Evolutionary conservation across 2,329 filamentous ascomycete genomes (phyloP).

Genomic region (Reticulascus tulasneorum): DNA sequence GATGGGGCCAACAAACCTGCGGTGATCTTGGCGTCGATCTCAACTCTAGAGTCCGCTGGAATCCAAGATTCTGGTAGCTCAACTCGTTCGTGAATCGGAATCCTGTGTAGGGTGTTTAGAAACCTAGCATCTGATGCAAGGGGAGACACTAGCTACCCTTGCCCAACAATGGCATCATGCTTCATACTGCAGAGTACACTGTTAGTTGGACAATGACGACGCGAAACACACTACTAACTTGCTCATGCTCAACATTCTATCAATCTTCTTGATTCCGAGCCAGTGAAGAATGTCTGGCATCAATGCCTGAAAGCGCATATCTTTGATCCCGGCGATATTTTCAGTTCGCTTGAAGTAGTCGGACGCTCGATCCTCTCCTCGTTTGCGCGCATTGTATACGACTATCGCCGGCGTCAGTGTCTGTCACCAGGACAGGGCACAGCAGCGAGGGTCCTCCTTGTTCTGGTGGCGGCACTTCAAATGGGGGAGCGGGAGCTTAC

Average conservation of each 20-base stretch:
- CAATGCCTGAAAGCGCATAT: constrained; percentile 95
- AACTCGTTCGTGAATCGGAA: constrained; percentile 83
- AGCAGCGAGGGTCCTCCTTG: not conserved
- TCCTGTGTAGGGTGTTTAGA: constrained; percentile 38
- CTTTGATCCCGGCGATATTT: constrained; percentile 94
- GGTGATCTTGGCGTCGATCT: constrained; percentile 98
- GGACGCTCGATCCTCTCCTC: constrained; percentile 73
- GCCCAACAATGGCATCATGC: constrained; percentile 81
- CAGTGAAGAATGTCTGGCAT: constrained; percentile 98
- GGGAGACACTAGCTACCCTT: constrained; percentile 52
- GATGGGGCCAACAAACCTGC: constrained; percentile 64
- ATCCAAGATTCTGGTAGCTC: constrained; percentile 93
- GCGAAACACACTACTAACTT: constrained; percentile 55
- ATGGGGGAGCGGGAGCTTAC: constrained; percentile 28
- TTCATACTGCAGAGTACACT: constrained; percentile 62
- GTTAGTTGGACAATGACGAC: constrained; percentile 2
- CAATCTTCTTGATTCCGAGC: constrained; percentile 98
- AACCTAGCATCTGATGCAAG: not conserved
- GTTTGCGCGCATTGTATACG: constrained; percentile 77
- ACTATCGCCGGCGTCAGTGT: constrained; percentile 26
- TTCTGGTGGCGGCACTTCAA: too few species aligned
- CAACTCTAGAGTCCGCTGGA: constrained; percentile 90
- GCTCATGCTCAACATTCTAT: constrained; percentile 97
- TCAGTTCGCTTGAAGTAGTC: constrained; percentile 98
- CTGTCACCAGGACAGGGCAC: not conserved